Percentiles rank a stretch among this genome's conserved stretches.
Conservation (phyloP, 176 grass and related monocot genomes). For the Triticum dicoccoides region DNA sequence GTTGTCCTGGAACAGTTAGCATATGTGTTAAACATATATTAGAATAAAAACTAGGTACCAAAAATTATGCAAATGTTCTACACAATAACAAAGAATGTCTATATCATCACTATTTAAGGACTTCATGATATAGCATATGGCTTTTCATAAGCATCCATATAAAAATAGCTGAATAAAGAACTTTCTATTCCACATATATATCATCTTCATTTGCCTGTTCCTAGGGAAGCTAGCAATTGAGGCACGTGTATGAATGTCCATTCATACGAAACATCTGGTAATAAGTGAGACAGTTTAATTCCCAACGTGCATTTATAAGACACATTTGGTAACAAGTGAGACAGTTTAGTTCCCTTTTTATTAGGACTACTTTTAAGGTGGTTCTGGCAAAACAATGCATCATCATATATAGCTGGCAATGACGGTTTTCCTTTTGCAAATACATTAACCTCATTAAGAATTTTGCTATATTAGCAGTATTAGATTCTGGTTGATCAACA, state of each 20-base stretch:
- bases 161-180: background rate
- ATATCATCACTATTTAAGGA: background rate
- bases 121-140: background rate
- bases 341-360: background rate
- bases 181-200: background rate
- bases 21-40: slow-evolving; percentile 1
- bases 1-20: slow-evolving; percentile 46
- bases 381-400: background rate
- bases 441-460: background rate
- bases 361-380: background rate
- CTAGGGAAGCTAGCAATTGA: background rate
- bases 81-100: background rate
- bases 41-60: slow-evolving; percentile 9
- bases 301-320: background rate
- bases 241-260: background rate
- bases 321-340: background rate
- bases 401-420: background rate
- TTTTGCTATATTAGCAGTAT: background rate
- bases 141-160: background rate
- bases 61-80: background rate
- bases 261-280: background rate
- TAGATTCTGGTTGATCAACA: background rate
- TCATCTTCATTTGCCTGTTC: background rate
- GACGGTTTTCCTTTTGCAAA: background rate
- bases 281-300: background rate